phyloP scores from a whole-genome alignment of 106 monocot species.

The Dioscorea dumetorum region DNA sequence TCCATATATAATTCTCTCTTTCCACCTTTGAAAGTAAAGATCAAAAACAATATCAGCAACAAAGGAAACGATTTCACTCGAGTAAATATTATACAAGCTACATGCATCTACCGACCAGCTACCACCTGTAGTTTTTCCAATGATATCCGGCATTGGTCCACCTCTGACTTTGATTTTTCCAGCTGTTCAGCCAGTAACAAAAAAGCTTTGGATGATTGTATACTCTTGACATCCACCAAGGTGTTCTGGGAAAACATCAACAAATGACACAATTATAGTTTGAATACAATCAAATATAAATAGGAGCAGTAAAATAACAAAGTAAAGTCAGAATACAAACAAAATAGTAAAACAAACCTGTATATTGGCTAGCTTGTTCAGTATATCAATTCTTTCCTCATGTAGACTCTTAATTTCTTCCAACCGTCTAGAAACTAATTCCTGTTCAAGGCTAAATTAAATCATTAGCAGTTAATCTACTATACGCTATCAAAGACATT shows the following conservation, averaged over 20 bases:
- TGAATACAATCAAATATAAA: too few species aligned
- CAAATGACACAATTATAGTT: too few species aligned
- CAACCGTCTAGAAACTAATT: constrained; percentile 61
- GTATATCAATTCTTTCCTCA: constrained; percentile 55
- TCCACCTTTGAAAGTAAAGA: constrained; percentile 48
- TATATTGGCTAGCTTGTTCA: constrained; percentile 59
- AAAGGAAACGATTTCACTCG: not conserved
- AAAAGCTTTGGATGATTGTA: constrained; percentile 60
- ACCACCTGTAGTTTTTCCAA: constrained; percentile 94
- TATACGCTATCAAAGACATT: not conserved
- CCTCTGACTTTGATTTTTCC: constrained; percentile 60
- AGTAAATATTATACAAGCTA: constrained; percentile 6
- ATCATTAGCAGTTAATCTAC: not conserved
- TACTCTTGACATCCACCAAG: constrained; percentile 41
- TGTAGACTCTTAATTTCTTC: constrained; percentile 56
- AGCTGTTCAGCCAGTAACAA: constrained; percentile 40
- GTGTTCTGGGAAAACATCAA: constrained; percentile 42
- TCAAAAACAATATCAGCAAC: constrained; percentile 13
- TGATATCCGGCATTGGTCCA: constrained; percentile 34
- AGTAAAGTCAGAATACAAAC: too few species aligned
- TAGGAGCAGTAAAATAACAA: too few species aligned
- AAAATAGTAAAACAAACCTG: constrained; percentile 31
- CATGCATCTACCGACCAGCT: constrained; percentile 36
- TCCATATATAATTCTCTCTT: constrained; percentile 76
- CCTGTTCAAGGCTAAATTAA: constrained; percentile 34